Conservation (phyloP, 257 asterid genomes). For the Lycium ferocissimum region DNA sequence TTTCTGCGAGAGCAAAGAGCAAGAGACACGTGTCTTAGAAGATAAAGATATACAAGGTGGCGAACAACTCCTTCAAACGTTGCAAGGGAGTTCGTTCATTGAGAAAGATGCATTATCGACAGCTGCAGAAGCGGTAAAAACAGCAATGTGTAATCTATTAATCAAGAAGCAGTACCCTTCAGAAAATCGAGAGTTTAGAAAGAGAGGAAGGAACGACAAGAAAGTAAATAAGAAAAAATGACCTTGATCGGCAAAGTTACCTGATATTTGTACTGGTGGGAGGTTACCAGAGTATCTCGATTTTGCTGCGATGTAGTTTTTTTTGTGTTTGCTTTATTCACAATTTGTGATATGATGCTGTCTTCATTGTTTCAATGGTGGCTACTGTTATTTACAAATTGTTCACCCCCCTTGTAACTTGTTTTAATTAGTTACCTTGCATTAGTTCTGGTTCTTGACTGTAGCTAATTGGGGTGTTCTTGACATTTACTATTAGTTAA, state of each 20-base stretch:
- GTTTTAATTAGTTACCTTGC: not conserved
- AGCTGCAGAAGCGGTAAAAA: slow-evolving; percentile 84
- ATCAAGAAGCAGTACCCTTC: slow-evolving; percentile 84
- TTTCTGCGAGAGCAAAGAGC: slow-evolving; percentile 40
- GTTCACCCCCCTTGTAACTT: slow-evolving; percentile 12
- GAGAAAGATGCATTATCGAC: slow-evolving; percentile 64
- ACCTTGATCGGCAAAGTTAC: not conserved
- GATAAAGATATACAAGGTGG: slow-evolving; percentile 73
- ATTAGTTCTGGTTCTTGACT: not conserved
- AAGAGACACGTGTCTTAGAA: slow-evolving; percentile 46
- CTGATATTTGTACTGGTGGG: not conserved
- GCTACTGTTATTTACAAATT: not conserved
- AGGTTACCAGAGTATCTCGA: not conserved
- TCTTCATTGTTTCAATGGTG: not conserved
- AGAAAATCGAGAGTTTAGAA: slow-evolving; percentile 74
- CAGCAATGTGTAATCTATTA: slow-evolving; percentile 77
- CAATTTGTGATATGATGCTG: not conserved
- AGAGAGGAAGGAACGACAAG: slow-evolving; percentile 77
- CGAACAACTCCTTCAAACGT: slow-evolving; percentile 52
- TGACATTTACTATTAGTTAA: not conserved
- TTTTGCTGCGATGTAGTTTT: not conserved
- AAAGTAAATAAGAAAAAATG: slow-evolving; percentile 41
- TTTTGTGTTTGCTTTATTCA: not conserved
- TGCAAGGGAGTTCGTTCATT: slow-evolving; percentile 69
- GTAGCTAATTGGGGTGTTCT: not conserved